Percentiles rank a stretch among this genome's conserved stretches.
Conservation (phyloP, 371 early-diverging fungal species). For the Rhizopus stolonifer region DNA sequence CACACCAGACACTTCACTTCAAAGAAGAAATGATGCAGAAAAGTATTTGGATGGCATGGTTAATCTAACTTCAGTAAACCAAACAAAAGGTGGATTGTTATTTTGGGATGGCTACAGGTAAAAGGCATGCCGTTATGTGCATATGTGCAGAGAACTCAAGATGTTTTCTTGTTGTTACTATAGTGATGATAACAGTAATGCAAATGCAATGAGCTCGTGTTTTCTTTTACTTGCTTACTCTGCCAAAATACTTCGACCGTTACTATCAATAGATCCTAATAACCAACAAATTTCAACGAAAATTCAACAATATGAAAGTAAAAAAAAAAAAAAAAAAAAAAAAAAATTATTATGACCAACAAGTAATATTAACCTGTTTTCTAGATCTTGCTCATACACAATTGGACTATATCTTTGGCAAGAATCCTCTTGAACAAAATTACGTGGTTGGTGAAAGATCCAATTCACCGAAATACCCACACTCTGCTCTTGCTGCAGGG, state of each 20-base stretch:
- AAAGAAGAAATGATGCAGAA: constrained; percentile 27
- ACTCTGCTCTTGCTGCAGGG: constrained; percentile 48
- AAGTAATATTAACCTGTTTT: too few relatives aligned
- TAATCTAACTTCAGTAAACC: constrained; percentile 14
- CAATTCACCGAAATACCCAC: constrained; percentile 52
- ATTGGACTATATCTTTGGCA: constrained; percentile 47
- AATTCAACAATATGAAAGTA: constrained; percentile 15
- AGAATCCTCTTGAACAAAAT: constrained; percentile 46
- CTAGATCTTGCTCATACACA: constrained; percentile 30
- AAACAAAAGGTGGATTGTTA: constrained; percentile 45
- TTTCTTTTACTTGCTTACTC: constrained; percentile 20
- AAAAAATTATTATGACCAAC: too few relatives aligned
- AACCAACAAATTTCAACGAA: constrained; percentile 1
- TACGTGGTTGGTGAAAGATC: constrained; percentile 50
- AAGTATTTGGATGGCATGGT: constrained; percentile 30
- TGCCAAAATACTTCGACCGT: constrained; percentile 11
- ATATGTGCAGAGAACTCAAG: not conserved
- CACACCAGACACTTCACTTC: not conserved
- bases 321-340: not conserved
- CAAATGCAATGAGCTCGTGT: constrained; percentile 21
- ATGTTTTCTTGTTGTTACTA: not conserved
- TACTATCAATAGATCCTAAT: not conserved
- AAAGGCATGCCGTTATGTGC: not conserved
- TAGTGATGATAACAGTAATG: constrained; percentile 19
- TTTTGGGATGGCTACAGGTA: constrained; percentile 42